Evolutionary conservation across 805 yeast genomes (phyloP), one percentile per base, ranked within the genome.

Genomic region (Candida suzukii): DNA sequence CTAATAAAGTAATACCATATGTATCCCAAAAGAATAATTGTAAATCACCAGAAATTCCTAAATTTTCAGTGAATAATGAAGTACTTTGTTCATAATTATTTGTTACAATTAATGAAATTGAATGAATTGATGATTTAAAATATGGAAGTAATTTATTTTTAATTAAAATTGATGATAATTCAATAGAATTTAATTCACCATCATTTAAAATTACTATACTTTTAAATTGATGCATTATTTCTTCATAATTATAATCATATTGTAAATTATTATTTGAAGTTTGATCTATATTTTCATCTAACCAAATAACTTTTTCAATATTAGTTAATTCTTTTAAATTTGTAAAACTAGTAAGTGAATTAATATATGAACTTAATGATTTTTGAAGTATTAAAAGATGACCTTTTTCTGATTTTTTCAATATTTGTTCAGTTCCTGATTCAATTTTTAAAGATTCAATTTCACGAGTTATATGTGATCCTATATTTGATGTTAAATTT

Each of bases 261-360:
- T 38, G 31, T 20, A 11, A 11, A 18, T 28, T 4, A 28, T 25
- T 11, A 13, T 9, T 17, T 35, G 38, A n/a, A 8, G 27, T 27
- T 29, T 29, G 19, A 7, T 39, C 30, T 25, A 37, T 41, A 3
- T 21, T 14, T 27, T 49, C 53, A 31, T 58, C 58, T 18, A 56
- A 47, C 64, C 64, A 61, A 2, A 59, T 39, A 25, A 60, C 62
- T 24, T 50, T 49, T 4, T 36, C 45, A 10, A 61, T 54, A 12
- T 46, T 45, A 16, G 63, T 51, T 36, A 45, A 34, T 33, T 50
- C 44, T 32, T 52, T 46, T 37, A 61, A 48, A 22, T 49, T 47
- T 5, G 54, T 49, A 44, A 61, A 60, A 13, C 47, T 44, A 5
- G 63, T 50, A 33, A 61, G 39, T 16, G 48, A 45, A 41, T 61